These are phyloP conservation scores for Sporothrix euskadiensis DNA, from an alignment of 2,329 filamentous ascomycete genomes.

Conservation along the genomic window DNA sequence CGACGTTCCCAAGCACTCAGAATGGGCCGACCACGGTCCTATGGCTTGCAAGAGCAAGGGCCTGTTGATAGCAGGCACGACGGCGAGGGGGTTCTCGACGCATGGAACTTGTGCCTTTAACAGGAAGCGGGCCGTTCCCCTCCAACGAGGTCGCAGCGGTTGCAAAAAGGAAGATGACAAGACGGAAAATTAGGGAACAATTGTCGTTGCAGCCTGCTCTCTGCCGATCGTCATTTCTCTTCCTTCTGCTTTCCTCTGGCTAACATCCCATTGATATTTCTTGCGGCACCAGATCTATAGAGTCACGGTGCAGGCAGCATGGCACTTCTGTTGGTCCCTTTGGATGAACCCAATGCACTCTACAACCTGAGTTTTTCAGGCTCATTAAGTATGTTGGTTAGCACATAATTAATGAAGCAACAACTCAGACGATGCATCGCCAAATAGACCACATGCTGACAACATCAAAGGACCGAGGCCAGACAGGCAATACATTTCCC, in stretches of 20 bases:
- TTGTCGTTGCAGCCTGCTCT: neutral
- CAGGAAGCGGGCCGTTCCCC: neutral
- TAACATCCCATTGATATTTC: neutral
- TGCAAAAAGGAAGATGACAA: neutral
- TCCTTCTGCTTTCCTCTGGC: neutral
- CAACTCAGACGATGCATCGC: neutral
- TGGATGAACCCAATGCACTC: neutral
- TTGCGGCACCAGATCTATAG: neutral
- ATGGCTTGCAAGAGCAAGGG: neutral
- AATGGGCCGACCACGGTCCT: neutral
- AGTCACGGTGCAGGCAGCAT: neutral
- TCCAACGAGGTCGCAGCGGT: neutral
- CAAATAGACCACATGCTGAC: neutral
- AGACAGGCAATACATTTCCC: neutral
- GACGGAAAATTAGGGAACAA: neutral
- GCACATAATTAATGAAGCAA: neutral
- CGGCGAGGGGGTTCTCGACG: neutral
- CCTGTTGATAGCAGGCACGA: neutral
- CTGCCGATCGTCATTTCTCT: neutral
- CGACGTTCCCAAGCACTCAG: neutral
- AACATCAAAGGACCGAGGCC: neutral
- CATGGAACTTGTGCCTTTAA: neutral
- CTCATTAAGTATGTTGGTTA: neutral
- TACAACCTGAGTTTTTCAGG: neutral
- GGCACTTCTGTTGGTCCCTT: constrained; percentile 12